Evolutionary conservation across 2,329 filamentous ascomycete species (phyloP), one percentile per base, ranked within the genome.

Genomic region (Monilinia fructigena): DNA sequence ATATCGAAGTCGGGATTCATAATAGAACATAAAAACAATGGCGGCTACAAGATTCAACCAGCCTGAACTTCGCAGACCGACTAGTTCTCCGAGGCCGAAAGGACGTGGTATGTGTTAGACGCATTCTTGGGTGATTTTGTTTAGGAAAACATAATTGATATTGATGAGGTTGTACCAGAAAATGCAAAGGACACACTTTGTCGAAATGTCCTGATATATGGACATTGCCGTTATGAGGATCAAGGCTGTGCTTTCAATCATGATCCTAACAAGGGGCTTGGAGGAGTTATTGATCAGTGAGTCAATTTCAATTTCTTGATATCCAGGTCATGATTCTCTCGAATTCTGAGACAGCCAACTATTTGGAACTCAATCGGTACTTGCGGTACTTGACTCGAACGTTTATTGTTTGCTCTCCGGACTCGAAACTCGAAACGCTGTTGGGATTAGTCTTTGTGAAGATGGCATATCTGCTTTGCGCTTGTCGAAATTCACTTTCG

Each of bases 121-220:
- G 52, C 26, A 61, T 26, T 48, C 56, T 59, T 48, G 47, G 16
- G 53, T 48, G 54, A 18, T 55, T 45, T 48, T 50, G 40, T 31
- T 40, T 16, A 47, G 40, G 38, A 63, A 56, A 52, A 20, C n/a
- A 59, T 31, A 52, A 47, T 8, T 26, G 40, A 55, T 66, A 62
- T 72, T 74, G 70, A 75, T 70, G 48, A 52, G 28, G 55, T 31
- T 56, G 66, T 66, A 55, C 66, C 71, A 90, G 89, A 91, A 80
- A 91, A 90, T 77, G 82, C 86, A 63, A 96, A 94, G 80, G 93
- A 96, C 77, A 96, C 92, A 8, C 85, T 94, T 66, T 97, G 93
- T 80, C 89, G 93, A 75, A 97, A 97, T 79, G 89, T 97, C 69
- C 85, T 93, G 69, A 96, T 97, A 74, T 97, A 96, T 78, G 93